Conservation (phyloP, 2,329 filamentous ascomycete genomes). For the Orbilia ellipsospora region DNA sequence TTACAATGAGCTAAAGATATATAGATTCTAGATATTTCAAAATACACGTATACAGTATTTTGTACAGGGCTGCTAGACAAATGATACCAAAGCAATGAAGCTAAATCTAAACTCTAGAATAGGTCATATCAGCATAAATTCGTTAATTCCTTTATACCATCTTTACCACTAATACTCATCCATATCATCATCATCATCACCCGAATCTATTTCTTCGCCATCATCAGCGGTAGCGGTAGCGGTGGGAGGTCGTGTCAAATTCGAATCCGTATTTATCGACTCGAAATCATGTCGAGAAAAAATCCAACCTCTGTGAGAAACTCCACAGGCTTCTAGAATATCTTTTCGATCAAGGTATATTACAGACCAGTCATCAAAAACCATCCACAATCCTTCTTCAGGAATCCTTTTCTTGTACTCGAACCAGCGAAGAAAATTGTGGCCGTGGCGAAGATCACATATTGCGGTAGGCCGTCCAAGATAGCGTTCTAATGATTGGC, state of each 20-base stretch:
- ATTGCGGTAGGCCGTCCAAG: constrained; percentile 33
- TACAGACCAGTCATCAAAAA: constrained; percentile 57
- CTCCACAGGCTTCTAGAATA: constrained; percentile 56
- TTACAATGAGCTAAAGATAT: too few species aligned
- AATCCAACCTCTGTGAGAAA: constrained; percentile 41
- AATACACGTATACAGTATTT: too few species aligned
- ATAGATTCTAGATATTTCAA: too few species aligned
- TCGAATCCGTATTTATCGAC: constrained; percentile 35
- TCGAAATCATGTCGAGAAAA: constrained; percentile 35
- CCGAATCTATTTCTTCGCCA: background rate
- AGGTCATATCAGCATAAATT: background rate
- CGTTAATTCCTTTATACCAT: background rate
- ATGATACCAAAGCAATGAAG: too few species aligned
- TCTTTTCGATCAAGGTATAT: constrained; percentile 57
- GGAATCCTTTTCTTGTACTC: constrained; percentile 57
- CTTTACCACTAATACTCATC: constrained; percentile 1
- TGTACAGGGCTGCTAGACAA: background rate
- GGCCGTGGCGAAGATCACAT: constrained; percentile 28
- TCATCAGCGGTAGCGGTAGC: background rate
- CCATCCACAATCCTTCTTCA: constrained; percentile 58
- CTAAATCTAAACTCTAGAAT: background rate
- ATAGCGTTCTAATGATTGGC: constrained; percentile 42
- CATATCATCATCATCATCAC: constrained; percentile 3
- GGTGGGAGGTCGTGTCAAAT: background rate
- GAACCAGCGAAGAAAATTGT: constrained; percentile 56